phyloP scores from a whole-genome alignment of 2,329 filamentous ascomycete species.

The Trichophyton schoenleinii region DNA sequence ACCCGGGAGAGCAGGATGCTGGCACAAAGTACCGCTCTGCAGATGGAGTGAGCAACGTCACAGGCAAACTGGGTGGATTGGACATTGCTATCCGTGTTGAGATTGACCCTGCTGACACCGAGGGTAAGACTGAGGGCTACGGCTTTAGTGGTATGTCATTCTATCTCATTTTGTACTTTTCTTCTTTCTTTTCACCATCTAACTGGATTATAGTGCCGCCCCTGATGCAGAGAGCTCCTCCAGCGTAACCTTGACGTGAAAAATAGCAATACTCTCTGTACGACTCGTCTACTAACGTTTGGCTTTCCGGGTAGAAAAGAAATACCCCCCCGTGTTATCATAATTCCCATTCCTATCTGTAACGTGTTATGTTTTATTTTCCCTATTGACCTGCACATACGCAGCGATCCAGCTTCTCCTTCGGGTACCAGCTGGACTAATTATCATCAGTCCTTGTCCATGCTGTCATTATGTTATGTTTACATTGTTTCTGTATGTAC shows the following conservation, averaged over 20 bases:
- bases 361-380: background rate
- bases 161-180: too few species aligned
- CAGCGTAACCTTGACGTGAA: background rate
- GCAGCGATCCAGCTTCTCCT: too few species aligned
- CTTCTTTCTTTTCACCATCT: too few species aligned
- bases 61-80: conserved; percentile 30
- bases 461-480: background rate
- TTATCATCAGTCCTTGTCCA: background rate
- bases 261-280: too few species aligned
- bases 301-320: background rate
- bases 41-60: conserved; percentile 28
- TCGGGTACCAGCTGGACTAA: background rate
- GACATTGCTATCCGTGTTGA: conserved; percentile 37
- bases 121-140: conserved; percentile 36
- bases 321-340: background rate
- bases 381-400: too few species aligned
- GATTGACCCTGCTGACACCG: conserved; percentile 31
- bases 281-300: too few species aligned
- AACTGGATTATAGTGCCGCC: background rate
- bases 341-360: background rate
- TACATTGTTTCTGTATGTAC: background rate
- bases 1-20: conserved; percentile 62
- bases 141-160: conserved; percentile 35
- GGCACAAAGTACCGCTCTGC: conserved; percentile 70
- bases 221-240: background rate